Base-by-base conservation (phyloP, 306 rosid genomes). In the Psophocarpus tetragonolobus region DNA sequence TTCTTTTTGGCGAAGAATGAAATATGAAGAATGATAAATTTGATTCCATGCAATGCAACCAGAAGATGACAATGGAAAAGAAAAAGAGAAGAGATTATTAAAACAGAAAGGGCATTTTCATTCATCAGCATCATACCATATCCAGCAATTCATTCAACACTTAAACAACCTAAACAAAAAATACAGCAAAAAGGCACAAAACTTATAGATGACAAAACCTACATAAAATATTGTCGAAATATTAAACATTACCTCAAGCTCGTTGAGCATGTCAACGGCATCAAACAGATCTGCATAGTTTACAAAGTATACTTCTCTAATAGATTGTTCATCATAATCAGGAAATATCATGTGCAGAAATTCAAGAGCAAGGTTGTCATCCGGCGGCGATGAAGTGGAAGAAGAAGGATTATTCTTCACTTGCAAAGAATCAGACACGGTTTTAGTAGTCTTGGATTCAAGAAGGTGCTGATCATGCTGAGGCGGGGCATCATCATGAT, bases 181-280 rank as follows among this genome's bases (percentile, higher is more conserved):
- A 54, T 18, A 57, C 2, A 1, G 14, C 10, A 26, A 8, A 54
- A 39, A 33, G 18, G 5, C 9, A 33, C 64, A 57, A 13, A 57
- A 12, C 33, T 3, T 57, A 0, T 12, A 54, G 62, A 21, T 12
- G 18, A 27, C 21, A 17, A 32, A n/a, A 41, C 0, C 67, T 4
- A 20, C 2, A 24, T 13, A 5, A 60, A 60, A 60, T 27, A 4
- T 27, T 60, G n/a, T n/a, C n/a, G 39, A 32, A 15, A 61, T 24
- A 5, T 8, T 1, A 32, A 61, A 32, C 4, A 64, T 3, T 64
- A 64, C 70, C 70, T 88, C 90, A 71, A 92, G 91, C 23, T 84
- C 86, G 81, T 24, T 79, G 85, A 92, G 79, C 91, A 88, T 85
- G 77, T 90, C 91, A 27, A 88, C 4, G 4, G 91, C 44, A 63